Conservation (phyloP, 148 eudicot species). For the Pouteria glomerata region DNA sequence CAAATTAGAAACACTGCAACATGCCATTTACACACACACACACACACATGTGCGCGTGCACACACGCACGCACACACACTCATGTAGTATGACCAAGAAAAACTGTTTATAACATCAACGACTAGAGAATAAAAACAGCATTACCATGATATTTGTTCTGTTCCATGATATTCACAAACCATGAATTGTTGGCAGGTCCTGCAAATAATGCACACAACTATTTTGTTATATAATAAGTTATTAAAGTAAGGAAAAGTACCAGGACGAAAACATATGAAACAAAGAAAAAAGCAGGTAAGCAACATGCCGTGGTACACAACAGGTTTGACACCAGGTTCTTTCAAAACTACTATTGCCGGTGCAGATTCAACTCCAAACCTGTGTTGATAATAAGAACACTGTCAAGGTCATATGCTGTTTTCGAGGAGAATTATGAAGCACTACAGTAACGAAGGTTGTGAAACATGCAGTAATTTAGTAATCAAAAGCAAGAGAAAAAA, state of each 20-base stretch:
- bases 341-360: slow-evolving; percentile 77
- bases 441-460: neutral
- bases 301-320: slow-evolving; percentile 65
- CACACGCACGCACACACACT: neutral
- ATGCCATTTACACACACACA: neutral
- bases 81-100: neutral
- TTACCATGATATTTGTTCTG: slow-evolving; percentile 86
- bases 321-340: slow-evolving; percentile 83
- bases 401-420: slow-evolving; percentile 10
- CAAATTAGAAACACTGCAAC: neutral
- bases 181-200: slow-evolving; percentile 69
- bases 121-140: slow-evolving; percentile 1
- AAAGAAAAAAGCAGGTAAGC: neutral
- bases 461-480: neutral
- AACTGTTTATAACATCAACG: neutral
- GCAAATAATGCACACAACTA: slow-evolving; percentile 23
- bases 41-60: too few species aligned
- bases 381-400: slow-evolving; percentile 18
- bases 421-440: neutral
- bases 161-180: slow-evolving; percentile 69
- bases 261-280: neutral
- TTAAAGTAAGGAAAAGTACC: neutral
- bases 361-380: slow-evolving; percentile 85
- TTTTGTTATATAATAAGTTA: neutral
- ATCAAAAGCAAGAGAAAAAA: neutral